Evolutionary conservation across 768 basidiomycete genomes (phyloP), one percentile per base, ranked within the genome.

Genomic region (Sarcodon sp.): DNA sequence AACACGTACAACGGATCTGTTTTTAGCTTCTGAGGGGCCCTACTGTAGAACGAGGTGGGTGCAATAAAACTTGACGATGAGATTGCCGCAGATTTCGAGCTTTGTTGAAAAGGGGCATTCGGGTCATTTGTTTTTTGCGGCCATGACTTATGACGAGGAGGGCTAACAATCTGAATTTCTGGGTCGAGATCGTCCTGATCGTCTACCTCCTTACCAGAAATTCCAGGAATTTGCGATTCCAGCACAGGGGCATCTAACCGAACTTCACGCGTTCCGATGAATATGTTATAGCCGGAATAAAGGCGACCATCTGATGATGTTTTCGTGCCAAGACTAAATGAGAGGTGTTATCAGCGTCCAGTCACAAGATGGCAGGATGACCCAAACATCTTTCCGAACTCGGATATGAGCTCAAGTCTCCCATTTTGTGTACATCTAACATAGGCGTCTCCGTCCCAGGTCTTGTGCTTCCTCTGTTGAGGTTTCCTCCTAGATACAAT

Each of bases 371-470:
- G 47, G 13, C 21, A 12, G 41, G 37, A 37, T 15, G 16, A 13
- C 38, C 56, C 73, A 51, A 59, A 88, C 87, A 79, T 61, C 66
- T 80, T 77, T 3, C 87, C 87, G 47, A 74, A 72, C 56, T 86
- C 83, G 3, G 80, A 76, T 36, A 85, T 63, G 67, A 87, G 73
- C 1, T 69, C 72, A 16, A 86, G 58, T 50, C 73, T 75, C 10
- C 70, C 69, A 16, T 66, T 69, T 33, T 63, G 16, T 59, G 35
- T 69, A 66, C 32, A 76, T 75, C 16, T 41, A 21, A 84, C 67
- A 61, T 73, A 83, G 7, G 72, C 79, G 52, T 82, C 87, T 2
- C 82, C 87, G 49, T 91, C 88, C 89, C 91, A 92, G 0, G 80
- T 85, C 58, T 86, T 85, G 55, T 88, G 76, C 63, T 91, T 91